A percentile compares a stretch with the other conserved stretches of the same genome.
phyloP scores from a whole-genome alignment of 1,284 basidiomycete species.

The Peniophora sp. region DNA sequence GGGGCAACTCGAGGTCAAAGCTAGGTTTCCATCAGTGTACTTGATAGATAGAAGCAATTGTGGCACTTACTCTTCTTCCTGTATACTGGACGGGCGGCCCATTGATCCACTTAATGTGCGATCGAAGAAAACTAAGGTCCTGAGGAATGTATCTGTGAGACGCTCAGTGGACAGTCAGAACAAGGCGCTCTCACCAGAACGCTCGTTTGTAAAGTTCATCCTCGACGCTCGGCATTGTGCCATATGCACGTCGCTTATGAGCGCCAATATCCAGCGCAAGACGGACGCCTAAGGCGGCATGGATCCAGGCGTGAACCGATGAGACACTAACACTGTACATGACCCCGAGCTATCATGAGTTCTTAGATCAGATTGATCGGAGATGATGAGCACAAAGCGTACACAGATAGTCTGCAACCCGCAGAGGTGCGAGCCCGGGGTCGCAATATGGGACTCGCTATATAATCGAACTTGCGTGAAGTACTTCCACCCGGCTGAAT shows the following conservation, averaged over 20 bases:
- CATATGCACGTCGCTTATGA: conserved; percentile 26
- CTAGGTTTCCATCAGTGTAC: conserved; percentile 18
- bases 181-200: conserved; percentile 53
- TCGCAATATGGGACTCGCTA: conserved; percentile 37
- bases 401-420: conserved; percentile 57
- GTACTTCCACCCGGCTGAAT: conserved; percentile 70
- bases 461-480: conserved; percentile 51
- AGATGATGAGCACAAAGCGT: background rate
- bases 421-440: conserved; percentile 46
- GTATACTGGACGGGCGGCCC: conserved; percentile 58
- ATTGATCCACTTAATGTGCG: conserved; percentile 33
- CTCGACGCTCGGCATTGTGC: conserved; percentile 21
- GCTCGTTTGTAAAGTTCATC: conserved; percentile 50
- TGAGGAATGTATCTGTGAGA: conserved; percentile 1
- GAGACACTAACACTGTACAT: conserved; percentile 33
- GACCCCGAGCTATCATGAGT: conserved; percentile 19
- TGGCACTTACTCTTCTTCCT: conserved; percentile 53
- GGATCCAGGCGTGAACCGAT: conserved; percentile 41
- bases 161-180: too few relatives aligned
- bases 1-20: conserved; percentile 60
- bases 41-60: background rate
- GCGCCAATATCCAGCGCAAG: conserved; percentile 35
- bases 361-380: background rate
- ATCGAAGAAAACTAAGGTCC: conserved; percentile 23
- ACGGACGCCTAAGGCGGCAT: conserved; percentile 42